Conservation (phyloP, 768 basidiomycete genomes). For the Russula lepida region DNA sequence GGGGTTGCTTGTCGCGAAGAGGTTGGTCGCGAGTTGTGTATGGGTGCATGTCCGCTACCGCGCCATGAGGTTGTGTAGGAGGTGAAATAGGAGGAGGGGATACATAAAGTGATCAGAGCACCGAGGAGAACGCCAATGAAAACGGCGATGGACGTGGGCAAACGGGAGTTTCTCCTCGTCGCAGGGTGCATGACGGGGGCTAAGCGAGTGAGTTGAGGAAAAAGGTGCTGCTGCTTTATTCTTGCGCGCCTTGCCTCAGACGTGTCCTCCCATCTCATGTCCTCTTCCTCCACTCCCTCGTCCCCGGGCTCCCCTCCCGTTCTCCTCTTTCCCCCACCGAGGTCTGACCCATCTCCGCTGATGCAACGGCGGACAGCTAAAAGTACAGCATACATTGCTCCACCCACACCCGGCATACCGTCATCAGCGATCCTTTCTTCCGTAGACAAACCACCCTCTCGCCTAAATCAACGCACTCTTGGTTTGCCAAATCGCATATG, state of each 20-base stretch:
- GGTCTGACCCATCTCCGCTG: conserved; percentile 9
- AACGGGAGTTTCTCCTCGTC: conserved; percentile 4
- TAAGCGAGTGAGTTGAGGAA: background rate
- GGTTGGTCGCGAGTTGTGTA: conserved; percentile 40
- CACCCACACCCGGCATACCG: conserved; percentile 31
- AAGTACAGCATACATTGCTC: conserved; percentile 49
- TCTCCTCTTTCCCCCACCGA: conserved; percentile 6
- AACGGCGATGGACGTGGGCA: conserved; percentile 50
- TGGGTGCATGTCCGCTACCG: conserved; percentile 40
- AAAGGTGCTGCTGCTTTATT: background rate
- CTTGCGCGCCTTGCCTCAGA: background rate
- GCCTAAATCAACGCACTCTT: conserved; percentile 47
- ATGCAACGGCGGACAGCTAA: conserved; percentile 57
- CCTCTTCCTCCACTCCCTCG: conserved; percentile 5
- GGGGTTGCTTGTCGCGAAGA: conserved; percentile 51
- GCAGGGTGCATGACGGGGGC: conserved; percentile 1
- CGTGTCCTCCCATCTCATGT: background rate
- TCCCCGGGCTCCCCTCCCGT: conserved; percentile 8
- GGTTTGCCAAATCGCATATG: conserved; percentile 65
- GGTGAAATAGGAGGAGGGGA: conserved; percentile 5
- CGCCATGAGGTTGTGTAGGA: conserved; percentile 42
- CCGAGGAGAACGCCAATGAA: conserved; percentile 56
- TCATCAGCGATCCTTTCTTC: conserved; percentile 39
- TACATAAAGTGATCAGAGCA: conserved; percentile 36
- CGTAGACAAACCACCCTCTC: conserved; percentile 39